Evolutionary conservation across 129 eudicot genomes (phyloP).

Genomic region (Sambucus nigra): DNA sequence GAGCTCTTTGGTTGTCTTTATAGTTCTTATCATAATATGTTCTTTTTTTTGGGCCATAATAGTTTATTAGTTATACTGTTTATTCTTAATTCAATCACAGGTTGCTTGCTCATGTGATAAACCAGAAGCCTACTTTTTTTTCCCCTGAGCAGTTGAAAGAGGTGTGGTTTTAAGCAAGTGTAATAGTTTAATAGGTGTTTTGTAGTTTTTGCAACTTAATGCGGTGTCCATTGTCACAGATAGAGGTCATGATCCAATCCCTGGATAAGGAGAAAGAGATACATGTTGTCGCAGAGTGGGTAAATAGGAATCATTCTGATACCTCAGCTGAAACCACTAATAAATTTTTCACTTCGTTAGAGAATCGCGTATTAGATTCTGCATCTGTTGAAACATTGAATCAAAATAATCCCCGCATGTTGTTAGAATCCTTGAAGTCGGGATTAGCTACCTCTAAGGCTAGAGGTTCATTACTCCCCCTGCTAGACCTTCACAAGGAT

Average conservation of each 20-base stretch:
- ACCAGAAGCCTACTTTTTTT: slow-evolving; percentile 44
- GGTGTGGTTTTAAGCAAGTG: slow-evolving; percentile 31
- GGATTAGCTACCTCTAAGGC: slow-evolving; percentile 32
- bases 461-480: slow-evolving; percentile 49
- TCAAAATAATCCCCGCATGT: slow-evolving; percentile 10
- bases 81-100: slow-evolving; percentile 27
- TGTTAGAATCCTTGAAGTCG: slow-evolving; percentile 27
- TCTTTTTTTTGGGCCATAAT: slow-evolving; percentile 1
- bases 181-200: slow-evolving; percentile 1
- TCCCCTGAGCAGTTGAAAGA: slow-evolving; percentile 58
- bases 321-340: slow-evolving; percentile 11
- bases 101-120: slow-evolving; percentile 50
- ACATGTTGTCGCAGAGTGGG: background rate
- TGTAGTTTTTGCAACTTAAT: slow-evolving; percentile 5
- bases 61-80: slow-evolving; percentile 7
- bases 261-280: slow-evolving; percentile 20
- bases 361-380: slow-evolving; percentile 19
- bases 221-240: slow-evolving; percentile 27
- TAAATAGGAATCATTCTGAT: slow-evolving; percentile 17
- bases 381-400: slow-evolving; percentile 15
- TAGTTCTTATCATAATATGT: background rate
- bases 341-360: slow-evolving; percentile 15
- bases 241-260: slow-evolving; percentile 37
- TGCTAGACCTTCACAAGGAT: slow-evolving; percentile 90
- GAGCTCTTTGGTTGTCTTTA: slow-evolving; percentile 7